phyloP scores from a whole-genome alignment of 2,329 filamentous ascomycete species.

The Tolypocladium cylindrosporum region DNA sequence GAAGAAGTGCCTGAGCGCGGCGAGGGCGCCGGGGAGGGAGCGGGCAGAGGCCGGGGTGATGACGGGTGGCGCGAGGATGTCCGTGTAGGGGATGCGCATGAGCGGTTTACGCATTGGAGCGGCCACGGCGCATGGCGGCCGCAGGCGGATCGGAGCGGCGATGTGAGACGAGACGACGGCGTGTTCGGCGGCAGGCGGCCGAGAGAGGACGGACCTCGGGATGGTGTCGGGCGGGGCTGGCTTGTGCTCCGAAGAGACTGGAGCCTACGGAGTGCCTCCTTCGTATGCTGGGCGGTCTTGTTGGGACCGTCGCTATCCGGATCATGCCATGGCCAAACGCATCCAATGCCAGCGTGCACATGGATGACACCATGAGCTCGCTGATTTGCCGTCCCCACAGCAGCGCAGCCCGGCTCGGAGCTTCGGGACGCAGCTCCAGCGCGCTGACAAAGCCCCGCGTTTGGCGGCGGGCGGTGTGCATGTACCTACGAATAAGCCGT shows the following conservation, averaged over 20 bases:
- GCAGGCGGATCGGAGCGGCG: not conserved
- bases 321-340: not conserved
- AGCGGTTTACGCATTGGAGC: conserved; percentile 55
- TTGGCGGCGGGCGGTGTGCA: too few species aligned
- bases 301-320: not conserved
- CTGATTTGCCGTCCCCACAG: not conserved
- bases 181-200: not conserved
- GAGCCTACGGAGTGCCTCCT: not conserved
- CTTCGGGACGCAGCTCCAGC: not conserved
- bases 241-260: not conserved
- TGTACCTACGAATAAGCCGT: too few species aligned
- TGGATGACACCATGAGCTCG: not conserved
- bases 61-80: conserved; percentile 63
- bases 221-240: too few species aligned
- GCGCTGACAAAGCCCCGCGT: not conserved
- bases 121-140: conserved; percentile 9
- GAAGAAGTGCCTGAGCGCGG: conserved; percentile 70
- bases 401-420: not conserved
- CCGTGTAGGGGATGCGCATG: conserved; percentile 86
- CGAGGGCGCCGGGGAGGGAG: conserved; percentile 62
- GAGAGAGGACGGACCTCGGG: not conserved
- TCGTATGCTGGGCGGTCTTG: too few species aligned
- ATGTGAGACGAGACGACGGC: not conserved
- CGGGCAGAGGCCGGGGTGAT: conserved; percentile 65
- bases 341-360: not conserved